phyloP scores from a whole-genome alignment of 345 rosid genomes.

The Eucalyptus camaldulensis region DNA sequence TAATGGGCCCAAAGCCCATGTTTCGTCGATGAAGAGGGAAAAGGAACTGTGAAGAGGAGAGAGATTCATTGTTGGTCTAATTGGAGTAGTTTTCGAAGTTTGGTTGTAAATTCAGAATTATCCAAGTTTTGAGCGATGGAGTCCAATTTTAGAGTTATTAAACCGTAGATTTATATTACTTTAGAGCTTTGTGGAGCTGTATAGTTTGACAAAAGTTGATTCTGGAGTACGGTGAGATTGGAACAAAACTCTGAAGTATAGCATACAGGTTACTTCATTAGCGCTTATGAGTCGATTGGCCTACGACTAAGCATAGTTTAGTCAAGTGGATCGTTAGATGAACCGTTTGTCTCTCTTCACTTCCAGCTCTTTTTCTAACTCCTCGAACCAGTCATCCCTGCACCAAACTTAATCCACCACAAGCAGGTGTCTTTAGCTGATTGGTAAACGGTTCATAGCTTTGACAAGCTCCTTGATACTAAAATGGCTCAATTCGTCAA shows the following conservation, averaged over 20 bases:
- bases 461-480: neutral
- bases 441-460: neutral
- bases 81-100: accelerated
- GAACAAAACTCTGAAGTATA: neutral
- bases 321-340: accelerated
- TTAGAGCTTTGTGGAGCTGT: accelerated
- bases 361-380: neutral
- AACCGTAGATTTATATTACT: too few relatives aligned
- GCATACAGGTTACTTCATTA: accelerated
- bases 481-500: neutral
- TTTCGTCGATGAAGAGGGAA: too few relatives aligned
- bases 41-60: too few relatives aligned
- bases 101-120: too few relatives aligned
- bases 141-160: too few relatives aligned
- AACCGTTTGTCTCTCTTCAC: neutral
- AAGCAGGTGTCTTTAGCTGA: too few relatives aligned
- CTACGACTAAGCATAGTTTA: accelerated
- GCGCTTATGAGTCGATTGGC: accelerated
- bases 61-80: accelerated
- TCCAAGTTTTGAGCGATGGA: accelerated
- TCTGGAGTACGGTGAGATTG: accelerated
- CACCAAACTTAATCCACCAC: too few relatives aligned
- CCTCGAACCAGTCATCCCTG: accelerated
- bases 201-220: neutral
- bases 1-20: too few relatives aligned